phyloP scores from a whole-genome alignment of 1,284 basidiomycete species.

The Blastosporella zonata region DNA sequence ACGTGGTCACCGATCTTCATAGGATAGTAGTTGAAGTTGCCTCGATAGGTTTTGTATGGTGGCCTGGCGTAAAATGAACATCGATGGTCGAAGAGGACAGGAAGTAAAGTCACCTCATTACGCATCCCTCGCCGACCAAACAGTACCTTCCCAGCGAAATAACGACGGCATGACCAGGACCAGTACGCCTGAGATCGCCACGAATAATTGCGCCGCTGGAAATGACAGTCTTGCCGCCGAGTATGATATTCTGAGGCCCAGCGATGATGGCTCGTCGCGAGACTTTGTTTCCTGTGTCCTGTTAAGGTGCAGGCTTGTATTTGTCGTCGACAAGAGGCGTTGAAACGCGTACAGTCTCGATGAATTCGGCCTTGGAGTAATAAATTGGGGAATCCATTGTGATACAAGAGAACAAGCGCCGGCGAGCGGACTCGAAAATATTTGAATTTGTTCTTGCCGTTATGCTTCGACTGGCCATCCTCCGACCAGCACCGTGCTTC shows the following conservation, averaged over 20 bases:
- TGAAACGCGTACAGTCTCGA: constrained; percentile 62
- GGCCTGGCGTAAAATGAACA: constrained; percentile 44
- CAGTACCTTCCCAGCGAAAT: constrained; percentile 94
- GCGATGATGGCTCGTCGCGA: constrained; percentile 91
- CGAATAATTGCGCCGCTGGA: constrained; percentile 85
- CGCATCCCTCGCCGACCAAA: constrained; percentile 82
- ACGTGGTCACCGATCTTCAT: constrained; percentile 97
- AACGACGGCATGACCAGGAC: constrained; percentile 87
- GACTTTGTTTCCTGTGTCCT: constrained; percentile 90
- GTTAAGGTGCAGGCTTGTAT: constrained; percentile 10
- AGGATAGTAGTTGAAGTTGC: constrained; percentile 96
- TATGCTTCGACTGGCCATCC: constrained; percentile 15
- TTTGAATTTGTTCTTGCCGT: neutral
- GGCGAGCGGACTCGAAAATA: constrained; percentile 4
- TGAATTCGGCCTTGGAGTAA: constrained; percentile 76
- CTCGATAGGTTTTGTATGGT: constrained; percentile 87
- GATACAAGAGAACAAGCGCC: neutral
- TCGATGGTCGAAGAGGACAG: neutral
- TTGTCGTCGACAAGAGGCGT: neutral
- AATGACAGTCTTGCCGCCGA: constrained; percentile 97
- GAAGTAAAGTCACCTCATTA: constrained; percentile 65
- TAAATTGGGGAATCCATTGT: constrained; percentile 67
- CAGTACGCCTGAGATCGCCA: constrained; percentile 82
- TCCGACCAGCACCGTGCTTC: constrained; percentile 14
- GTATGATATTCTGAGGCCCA: constrained; percentile 94